These are phyloP conservation scores for Dictyostelium purpureum DNA, from an alignment of 78 protist genomes.

Conservation along the genomic window DNA sequence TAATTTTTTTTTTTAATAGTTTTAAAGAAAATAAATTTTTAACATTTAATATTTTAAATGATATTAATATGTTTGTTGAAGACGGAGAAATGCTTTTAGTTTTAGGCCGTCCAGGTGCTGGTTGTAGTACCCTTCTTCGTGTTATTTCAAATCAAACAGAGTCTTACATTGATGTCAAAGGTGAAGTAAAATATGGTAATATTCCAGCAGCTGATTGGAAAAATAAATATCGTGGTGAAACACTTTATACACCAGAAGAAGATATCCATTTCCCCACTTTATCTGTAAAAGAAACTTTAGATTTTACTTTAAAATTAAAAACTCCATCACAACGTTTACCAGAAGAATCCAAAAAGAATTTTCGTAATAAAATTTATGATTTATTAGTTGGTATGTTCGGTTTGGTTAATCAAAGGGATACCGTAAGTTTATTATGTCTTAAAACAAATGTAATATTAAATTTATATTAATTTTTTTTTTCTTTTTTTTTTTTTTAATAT, in stretches of 20 bases:
- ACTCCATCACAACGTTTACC: conserved; percentile 68
- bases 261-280: conserved; percentile 72
- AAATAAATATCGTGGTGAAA: conserved; percentile 49
- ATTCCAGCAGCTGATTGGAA: conserved; percentile 29
- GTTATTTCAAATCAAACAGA: conserved; percentile 39
- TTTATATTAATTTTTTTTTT: not conserved
- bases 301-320: conserved; percentile 61
- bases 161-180: conserved; percentile 38
- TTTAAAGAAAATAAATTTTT: too few species aligned
- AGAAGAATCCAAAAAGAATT: conserved; percentile 57
- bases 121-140: conserved; percentile 56
- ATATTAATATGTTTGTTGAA: conserved; percentile 30
- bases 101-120: conserved; percentile 75
- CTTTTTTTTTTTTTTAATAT: too few species aligned
- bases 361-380: conserved; percentile 52
- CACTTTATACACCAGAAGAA: conserved; percentile 70
- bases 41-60: conserved; percentile 74
- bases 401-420: conserved; percentile 51
- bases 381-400: conserved; percentile 63
- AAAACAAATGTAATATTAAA: too few species aligned
- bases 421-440: too few species aligned
- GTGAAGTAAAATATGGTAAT: conserved; percentile 57
- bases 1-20: not conserved
- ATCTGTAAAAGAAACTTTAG: conserved; percentile 46
- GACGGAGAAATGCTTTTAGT: conserved; percentile 79